These are phyloP conservation scores for Colletotrichum sp. DNA, from an alignment of 2,329 filamentous ascomycete genomes.

Conservation along the genomic window DNA sequence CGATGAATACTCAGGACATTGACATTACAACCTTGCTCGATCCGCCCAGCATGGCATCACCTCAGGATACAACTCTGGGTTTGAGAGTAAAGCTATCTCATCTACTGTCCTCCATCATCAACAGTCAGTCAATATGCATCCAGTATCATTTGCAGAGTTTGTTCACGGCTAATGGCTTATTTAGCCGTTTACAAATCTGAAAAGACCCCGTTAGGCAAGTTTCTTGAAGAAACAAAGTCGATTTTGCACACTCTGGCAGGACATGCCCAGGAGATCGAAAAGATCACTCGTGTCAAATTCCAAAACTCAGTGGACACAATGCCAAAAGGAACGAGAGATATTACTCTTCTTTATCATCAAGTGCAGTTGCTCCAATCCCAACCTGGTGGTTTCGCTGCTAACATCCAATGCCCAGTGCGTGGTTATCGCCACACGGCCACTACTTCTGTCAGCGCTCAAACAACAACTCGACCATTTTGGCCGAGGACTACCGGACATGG, in stretches of 20 bases:
- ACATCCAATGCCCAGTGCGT: conserved; percentile 34
- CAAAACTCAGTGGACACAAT: conserved; percentile 34
- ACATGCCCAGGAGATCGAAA: conserved; percentile 43
- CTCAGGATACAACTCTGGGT: conserved; percentile 32
- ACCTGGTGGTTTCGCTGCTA: background rate
- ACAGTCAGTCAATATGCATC: conserved; percentile 28
- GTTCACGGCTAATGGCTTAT: background rate
- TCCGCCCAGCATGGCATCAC: conserved; percentile 28
- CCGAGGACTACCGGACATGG: conserved; percentile 30
- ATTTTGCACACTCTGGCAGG: conserved; percentile 39
- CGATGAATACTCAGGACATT: conserved; percentile 39
- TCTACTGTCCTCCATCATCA: conserved; percentile 38
- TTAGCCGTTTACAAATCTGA: conserved; percentile 39
- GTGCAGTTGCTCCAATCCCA: conserved; percentile 23
- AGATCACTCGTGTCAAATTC: conserved; percentile 36
- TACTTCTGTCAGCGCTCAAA: conserved; percentile 41
- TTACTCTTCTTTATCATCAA: conserved; percentile 43
- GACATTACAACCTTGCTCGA: conserved; percentile 37
- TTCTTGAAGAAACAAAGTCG: conserved; percentile 38
- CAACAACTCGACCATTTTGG: conserved; percentile 35
- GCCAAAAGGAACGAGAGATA: conserved; percentile 39
- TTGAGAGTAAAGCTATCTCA: conserved; percentile 40
- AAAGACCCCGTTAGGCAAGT: conserved; percentile 32
- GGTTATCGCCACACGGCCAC: conserved; percentile 41
- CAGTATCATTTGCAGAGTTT: background rate